phyloP scores from a whole-genome alignment of 2,329 filamentous ascomycete genomes.

The Raffaelea albimanens region DNA sequence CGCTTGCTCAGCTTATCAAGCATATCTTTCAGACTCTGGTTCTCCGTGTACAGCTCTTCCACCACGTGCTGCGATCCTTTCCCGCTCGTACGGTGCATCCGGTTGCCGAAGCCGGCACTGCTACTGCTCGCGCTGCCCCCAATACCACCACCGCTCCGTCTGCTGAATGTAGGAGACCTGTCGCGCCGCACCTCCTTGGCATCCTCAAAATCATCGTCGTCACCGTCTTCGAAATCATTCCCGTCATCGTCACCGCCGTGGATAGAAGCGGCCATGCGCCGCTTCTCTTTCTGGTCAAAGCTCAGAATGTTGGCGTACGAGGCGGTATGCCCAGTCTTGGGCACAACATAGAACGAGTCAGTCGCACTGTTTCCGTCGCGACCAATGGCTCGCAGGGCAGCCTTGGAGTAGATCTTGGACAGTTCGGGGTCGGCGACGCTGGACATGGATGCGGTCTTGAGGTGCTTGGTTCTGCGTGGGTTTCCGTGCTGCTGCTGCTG shows the following conservation, averaged over 20 bases:
- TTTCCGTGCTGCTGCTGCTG: conserved; percentile 15
- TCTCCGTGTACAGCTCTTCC: conserved; percentile 85
- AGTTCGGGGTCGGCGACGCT: conserved; percentile 59
- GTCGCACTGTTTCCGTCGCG: conserved; percentile 52
- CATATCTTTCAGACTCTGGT: conserved; percentile 73
- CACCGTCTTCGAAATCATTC: conserved; percentile 54
- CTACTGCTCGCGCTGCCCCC: too few relatives aligned
- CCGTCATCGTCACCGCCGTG: conserved; percentile 23
- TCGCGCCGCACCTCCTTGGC: conserved; percentile 53
- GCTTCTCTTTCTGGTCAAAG: conserved; percentile 57
- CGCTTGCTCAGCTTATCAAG: conserved; percentile 80
- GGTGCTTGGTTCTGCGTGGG: conserved; percentile 11
- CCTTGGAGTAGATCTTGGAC: conserved; percentile 73
- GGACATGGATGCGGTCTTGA: conserved; percentile 10
- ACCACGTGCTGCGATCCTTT: conserved; percentile 53
- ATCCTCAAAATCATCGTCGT: conserved; percentile 83
- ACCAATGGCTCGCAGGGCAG: conserved; percentile 69
- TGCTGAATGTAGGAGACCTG: too few relatives aligned
- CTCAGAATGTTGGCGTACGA: conserved; percentile 86
- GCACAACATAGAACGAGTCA: conserved; percentile 91
- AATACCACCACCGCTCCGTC: too few relatives aligned
- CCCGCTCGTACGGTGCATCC: conserved; percentile 28
- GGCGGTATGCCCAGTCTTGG: conserved; percentile 80
- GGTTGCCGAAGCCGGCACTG: conserved; percentile 6
- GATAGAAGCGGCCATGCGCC: conserved; percentile 43